phyloP scores from a whole-genome alignment of 345 rosid genomes.

The Eucalyptus cloeziana region DNA sequence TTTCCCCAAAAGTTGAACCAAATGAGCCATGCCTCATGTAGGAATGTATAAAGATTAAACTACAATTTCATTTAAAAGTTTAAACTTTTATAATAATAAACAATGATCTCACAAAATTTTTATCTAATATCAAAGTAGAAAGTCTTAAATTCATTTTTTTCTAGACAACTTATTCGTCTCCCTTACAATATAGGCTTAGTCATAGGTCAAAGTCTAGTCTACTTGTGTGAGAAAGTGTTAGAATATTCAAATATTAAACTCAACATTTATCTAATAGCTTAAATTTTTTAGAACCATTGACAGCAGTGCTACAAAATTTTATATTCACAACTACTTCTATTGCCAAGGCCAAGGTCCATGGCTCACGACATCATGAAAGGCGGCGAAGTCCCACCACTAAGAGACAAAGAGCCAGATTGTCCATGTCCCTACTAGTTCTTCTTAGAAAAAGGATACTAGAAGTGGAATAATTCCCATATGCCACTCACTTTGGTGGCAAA shows the following conservation, averaged over 20 bases:
- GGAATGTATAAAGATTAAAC: background rate
- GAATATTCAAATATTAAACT: background rate
- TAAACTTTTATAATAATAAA: background rate
- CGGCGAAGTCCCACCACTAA: accelerated
- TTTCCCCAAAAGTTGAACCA: too few relatives aligned
- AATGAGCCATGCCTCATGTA: too few relatives aligned
- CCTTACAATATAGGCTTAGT: background rate
- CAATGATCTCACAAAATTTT: accelerated
- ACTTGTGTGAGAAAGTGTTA: accelerated
- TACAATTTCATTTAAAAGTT: background rate
- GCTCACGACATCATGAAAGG: background rate
- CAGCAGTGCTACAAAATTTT: accelerated
- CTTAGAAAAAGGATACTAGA: too few relatives aligned
- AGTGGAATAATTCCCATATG: background rate
- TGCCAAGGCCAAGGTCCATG: background rate
- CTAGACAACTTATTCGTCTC: accelerated
- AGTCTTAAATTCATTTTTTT: background rate
- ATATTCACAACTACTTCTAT: background rate
- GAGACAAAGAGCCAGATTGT: background rate
- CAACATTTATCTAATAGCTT: accelerated
- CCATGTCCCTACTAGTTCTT: background rate
- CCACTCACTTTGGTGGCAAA: background rate
- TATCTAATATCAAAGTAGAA: accelerated
- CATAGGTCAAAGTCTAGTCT: background rate
- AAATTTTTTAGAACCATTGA: background rate